A percentile compares a stretch with the other conserved stretches of the same genome.
phyloP scores from a whole-genome alignment of 2,329 filamentous ascomycete genomes.

The Pestalotiopsis sp. region DNA sequence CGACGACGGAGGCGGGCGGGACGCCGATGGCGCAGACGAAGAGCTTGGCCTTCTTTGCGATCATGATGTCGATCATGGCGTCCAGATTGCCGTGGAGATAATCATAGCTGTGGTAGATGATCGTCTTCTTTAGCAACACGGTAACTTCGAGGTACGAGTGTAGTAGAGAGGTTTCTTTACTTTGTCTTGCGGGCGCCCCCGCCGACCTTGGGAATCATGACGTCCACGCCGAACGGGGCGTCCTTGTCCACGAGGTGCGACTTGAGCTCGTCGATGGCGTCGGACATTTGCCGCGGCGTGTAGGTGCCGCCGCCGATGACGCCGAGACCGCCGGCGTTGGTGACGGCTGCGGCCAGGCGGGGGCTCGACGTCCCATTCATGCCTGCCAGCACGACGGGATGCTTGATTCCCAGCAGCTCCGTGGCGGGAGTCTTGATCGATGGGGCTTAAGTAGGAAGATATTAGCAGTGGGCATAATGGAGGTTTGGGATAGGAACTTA shows the following conservation, averaged over 20 bases:
- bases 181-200: conserved; percentile 34
- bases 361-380: conserved; percentile 98
- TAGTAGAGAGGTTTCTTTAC: background rate
- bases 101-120: conserved; percentile 20
- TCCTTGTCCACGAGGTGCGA: conserved; percentile 81
- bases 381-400: conserved; percentile 89
- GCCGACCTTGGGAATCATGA: conserved; percentile 34
- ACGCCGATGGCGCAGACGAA: conserved; percentile 36
- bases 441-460: background rate
- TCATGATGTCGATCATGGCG: conserved; percentile 33
- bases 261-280: conserved; percentile 93
- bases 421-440: conserved; percentile 71
- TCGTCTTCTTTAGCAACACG: background rate
- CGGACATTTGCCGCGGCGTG: conserved; percentile 91
- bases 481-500: background rate
- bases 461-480: background rate
- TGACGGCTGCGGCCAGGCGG: conserved; percentile 91
- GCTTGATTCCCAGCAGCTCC: conserved; percentile 93
- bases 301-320: conserved; percentile 93
- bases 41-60: conserved; percentile 32
- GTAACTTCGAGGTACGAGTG: background rate
- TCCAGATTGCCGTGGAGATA: conserved; percentile 32
- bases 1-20: conserved; percentile 29
- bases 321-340: conserved; percentile 91
- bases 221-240: conserved; percentile 48